Evolutionary conservation across 495 filamentous ascomycete species (phyloP).

Genomic region (Pseudoneurospora amorphoporcata): DNA sequence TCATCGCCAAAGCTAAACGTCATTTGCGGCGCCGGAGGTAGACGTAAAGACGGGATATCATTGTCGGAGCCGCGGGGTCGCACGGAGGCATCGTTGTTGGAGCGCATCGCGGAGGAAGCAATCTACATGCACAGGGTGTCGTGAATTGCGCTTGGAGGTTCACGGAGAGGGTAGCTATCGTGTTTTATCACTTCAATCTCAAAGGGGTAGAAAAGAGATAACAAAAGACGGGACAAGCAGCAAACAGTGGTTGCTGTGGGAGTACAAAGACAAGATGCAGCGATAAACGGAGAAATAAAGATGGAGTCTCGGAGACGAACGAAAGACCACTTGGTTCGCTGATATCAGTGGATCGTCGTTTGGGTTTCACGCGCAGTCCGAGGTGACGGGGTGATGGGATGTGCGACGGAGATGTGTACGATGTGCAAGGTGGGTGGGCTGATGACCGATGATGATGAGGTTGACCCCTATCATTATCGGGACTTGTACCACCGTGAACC

Average conservation of each 20-base stretch:
- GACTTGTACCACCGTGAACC: not conserved
- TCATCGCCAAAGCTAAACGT: constrained; percentile 48
- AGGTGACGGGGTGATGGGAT: not conserved
- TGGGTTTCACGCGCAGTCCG: not conserved
- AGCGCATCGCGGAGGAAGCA: not conserved
- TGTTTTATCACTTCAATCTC: not conserved
- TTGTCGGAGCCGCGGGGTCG: constrained; percentile 17
- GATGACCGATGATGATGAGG: not conserved
- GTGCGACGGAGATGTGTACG: not conserved
- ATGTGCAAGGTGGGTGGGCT: not conserved
- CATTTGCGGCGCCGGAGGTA: constrained; percentile 34
- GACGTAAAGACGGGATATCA: constrained; percentile 18
- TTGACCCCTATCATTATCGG: not conserved
- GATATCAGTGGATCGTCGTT: not conserved
- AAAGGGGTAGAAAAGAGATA: not conserved
- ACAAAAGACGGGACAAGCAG: not conserved
- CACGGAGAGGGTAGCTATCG: not conserved
- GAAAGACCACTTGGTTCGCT: not conserved
- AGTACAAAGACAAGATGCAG: not conserved
- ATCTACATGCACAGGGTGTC: not conserved
- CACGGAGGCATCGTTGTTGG: constrained; percentile 18
- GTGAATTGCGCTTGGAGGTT: not conserved
- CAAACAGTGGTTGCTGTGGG: not conserved
- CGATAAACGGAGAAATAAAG: not conserved
- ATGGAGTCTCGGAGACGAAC: not conserved